Evolutionary conservation across 805 yeast species (phyloP).

Genomic region (Yarrowia yakushimensis): DNA sequence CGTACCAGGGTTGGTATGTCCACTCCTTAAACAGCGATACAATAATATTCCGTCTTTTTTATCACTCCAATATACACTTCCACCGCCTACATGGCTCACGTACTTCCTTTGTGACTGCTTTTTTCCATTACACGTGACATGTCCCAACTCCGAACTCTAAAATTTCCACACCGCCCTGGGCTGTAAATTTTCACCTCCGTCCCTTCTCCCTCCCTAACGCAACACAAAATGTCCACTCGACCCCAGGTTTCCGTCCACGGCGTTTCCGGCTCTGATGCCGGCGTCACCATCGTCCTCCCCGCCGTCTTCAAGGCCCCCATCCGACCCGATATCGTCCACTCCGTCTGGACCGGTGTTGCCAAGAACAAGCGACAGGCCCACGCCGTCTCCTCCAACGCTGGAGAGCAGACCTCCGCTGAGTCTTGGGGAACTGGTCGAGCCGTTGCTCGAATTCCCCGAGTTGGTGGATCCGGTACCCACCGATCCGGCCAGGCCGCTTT

Average conservation of each 20-base stretch:
- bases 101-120: background rate
- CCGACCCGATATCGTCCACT: slow-evolving; percentile 98
- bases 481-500: slow-evolving; percentile 99
- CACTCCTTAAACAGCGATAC: too few species aligned
- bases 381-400: slow-evolving; percentile 99
- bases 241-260: slow-evolving; percentile 97
- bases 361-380: slow-evolving; percentile 99
- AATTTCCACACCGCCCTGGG: background rate
- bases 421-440: slow-evolving; percentile 99
- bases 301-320: slow-evolving; percentile 99
- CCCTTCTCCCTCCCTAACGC: background rate
- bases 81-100: background rate
- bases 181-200: background rate
- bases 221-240: slow-evolving; percentile 46
- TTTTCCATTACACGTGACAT: background rate
- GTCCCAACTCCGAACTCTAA: background rate
- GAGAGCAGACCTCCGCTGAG: slow-evolving; percentile 99
- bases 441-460: slow-evolving; percentile 99
- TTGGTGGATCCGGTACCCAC: slow-evolving; percentile 99
- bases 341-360: slow-evolving; percentile 97
- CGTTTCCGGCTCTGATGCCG: slow-evolving; percentile 80
- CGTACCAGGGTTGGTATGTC: too few species aligned
- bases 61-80: too few species aligned
- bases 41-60: too few species aligned
- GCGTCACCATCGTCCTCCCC: slow-evolving; percentile 87